phyloP scores from a whole-genome alignment of 108 stramenopile genomes.

The Cyclostephanos invisitatus region DNA sequence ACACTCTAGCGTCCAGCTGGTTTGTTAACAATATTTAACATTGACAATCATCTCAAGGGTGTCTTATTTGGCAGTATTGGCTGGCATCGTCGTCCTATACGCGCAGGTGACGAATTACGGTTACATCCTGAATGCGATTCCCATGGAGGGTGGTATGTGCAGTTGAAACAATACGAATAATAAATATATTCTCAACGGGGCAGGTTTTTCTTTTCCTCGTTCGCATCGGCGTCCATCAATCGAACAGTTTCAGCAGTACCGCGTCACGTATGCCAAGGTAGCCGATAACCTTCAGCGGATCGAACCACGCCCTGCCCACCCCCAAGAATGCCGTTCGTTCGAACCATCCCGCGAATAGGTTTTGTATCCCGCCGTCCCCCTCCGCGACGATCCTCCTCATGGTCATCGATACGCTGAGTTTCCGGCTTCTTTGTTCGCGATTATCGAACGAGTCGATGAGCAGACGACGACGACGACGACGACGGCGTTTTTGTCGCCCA shows the following conservation, averaged over 20 bases:
- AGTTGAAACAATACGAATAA: background rate
- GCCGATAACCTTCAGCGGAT: slow-evolving; percentile 73
- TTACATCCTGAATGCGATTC: slow-evolving; percentile 84
- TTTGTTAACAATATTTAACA: no score
- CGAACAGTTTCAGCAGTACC: slow-evolving; percentile 71
- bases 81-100: slow-evolving; percentile 62
- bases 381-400: slow-evolving; percentile 63
- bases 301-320: slow-evolving; percentile 84
- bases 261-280: slow-evolving; percentile 83
- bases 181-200: slow-evolving; percentile 2
- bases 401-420: slow-evolving; percentile 51
- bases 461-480: slow-evolving; percentile 2
- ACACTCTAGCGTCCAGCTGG: no score
- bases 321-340: slow-evolving; percentile 75
- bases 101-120: slow-evolving; percentile 74
- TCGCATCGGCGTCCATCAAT: no score
- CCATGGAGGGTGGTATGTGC: slow-evolving; percentile 86
- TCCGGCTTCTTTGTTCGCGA: slow-evolving; percentile 30
- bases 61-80: slow-evolving; percentile 60
- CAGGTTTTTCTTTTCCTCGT: no score
- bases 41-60: slow-evolving; percentile 19
- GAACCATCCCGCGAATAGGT: slow-evolving; percentile 83
- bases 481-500: background rate
- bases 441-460: slow-evolving; percentile 36
- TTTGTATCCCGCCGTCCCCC: slow-evolving; percentile 67